Percentiles rank a stretch among this genome's conserved stretches.
These are phyloP conservation scores for Claviceps arundinis DNA, from an alignment of 2,329 filamentous ascomycete genomes.

Conservation along the genomic window DNA sequence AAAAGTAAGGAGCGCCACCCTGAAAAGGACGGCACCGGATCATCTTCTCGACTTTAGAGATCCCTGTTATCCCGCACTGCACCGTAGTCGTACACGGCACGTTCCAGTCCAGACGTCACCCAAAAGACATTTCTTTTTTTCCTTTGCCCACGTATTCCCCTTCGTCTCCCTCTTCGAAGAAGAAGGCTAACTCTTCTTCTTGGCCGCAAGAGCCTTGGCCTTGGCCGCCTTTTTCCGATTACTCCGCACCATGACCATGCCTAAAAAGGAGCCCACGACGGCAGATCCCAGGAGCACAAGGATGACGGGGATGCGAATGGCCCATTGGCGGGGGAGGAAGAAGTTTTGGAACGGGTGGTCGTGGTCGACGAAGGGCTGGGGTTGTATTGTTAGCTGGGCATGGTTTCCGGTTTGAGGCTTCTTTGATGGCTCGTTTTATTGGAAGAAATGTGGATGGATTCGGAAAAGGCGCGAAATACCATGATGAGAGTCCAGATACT, in stretches of 20 bases:
- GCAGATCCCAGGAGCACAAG: conserved; percentile 83
- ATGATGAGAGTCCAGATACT: conserved; percentile 95
- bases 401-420: background rate
- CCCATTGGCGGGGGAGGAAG: conserved; percentile 96
- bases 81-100: too few species aligned
- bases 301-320: conserved; percentile 95
- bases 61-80: too few species aligned
- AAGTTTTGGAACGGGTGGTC: conserved; percentile 87
- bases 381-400: background rate
- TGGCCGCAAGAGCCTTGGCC: conserved; percentile 65
- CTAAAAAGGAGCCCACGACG: conserved; percentile 90
- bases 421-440: too few species aligned
- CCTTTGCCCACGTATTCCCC: background rate
- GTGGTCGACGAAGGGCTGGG: conserved; percentile 88
- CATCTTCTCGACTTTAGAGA: too few species aligned
- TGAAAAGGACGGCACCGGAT: too few species aligned
- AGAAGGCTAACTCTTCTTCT: conserved; percentile 63
- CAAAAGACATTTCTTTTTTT: background rate
- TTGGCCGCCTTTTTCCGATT: conserved; percentile 96
- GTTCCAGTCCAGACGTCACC: too few species aligned
- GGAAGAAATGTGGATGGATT: background rate
- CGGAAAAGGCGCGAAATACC: conserved; percentile 39
- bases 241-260: conserved; percentile 96
- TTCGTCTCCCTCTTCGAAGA: too few species aligned
- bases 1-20: too few species aligned